Conservation (phyloP, 768 basidiomycete genomes). For the Inosperma sp. region DNA sequence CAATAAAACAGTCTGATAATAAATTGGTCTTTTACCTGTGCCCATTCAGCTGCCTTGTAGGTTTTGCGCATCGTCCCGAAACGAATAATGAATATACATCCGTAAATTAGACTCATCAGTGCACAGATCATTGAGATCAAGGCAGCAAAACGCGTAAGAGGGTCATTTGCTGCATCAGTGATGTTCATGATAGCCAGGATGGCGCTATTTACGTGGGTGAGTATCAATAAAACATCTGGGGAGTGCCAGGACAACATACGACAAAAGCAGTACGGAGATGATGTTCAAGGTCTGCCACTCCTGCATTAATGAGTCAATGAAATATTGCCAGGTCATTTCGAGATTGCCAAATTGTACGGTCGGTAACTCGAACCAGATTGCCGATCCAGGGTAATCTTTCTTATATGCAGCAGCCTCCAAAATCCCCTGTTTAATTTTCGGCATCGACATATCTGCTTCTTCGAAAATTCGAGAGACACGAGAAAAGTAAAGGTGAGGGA, state of each 20-base stretch:
- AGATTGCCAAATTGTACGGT: constrained; percentile 19
- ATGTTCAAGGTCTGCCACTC: constrained; percentile 38
- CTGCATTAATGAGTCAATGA: constrained; percentile 27
- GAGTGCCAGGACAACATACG: constrained; percentile 17
- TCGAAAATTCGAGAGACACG: constrained; percentile 61
- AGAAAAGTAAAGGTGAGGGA: constrained; percentile 63
- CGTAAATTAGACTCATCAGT: constrained; percentile 58
- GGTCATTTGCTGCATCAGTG: constrained; percentile 42
- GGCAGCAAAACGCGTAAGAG: constrained; percentile 52
- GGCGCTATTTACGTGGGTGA: constrained; percentile 20
- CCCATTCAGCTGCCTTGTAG: constrained; percentile 61
- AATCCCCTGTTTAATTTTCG: constrained; percentile 44
- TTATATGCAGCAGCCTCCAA: constrained; percentile 21
- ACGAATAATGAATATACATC: constrained; percentile 60
- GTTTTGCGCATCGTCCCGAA: constrained; percentile 63
- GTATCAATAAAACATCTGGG: background rate
- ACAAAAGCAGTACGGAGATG: constrained; percentile 30
- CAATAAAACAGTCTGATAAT: background rate
- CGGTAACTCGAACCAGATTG: constrained; percentile 3
- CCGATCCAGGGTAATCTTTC: constrained; percentile 6
- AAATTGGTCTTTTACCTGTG: constrained; percentile 36
- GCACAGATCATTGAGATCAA: constrained; percentile 55
- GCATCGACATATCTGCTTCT: constrained; percentile 57
- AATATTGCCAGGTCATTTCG: constrained; percentile 27
- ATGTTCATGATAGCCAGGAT: constrained; percentile 36